These are phyloP conservation scores for Penicillium thymicola DNA, from an alignment of 2,329 filamentous ascomycete genomes.

Conservation along the genomic window DNA sequence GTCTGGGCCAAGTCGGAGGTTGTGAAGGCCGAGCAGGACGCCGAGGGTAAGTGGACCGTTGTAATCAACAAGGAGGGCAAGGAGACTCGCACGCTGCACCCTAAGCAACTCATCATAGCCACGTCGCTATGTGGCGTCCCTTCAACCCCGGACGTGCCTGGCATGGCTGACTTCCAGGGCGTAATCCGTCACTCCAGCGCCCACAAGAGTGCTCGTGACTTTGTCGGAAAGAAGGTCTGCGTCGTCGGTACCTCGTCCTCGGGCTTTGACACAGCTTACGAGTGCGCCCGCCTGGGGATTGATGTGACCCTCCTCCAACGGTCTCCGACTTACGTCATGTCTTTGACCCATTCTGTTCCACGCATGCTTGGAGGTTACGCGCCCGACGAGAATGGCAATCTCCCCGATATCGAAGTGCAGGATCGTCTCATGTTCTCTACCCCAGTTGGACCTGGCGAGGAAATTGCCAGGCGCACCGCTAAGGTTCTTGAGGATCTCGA, in stretches of 20 bases:
- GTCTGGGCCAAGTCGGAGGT: slow-evolving; percentile 26
- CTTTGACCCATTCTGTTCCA: slow-evolving; percentile 25
- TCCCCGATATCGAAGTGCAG: slow-evolving; percentile 4
- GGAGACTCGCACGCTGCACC: slow-evolving; percentile 23
- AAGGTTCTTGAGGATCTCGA: slow-evolving; percentile 25
- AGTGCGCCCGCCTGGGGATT: slow-evolving; percentile 24
- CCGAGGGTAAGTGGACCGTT: slow-evolving; percentile 21
- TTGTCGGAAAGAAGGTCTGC: slow-evolving; percentile 28
- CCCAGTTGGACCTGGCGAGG: slow-evolving; percentile 18
- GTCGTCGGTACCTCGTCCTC: slow-evolving; percentile 32
- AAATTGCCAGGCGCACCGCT: slow-evolving; percentile 18
- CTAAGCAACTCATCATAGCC: slow-evolving; percentile 26
- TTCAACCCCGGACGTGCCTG: slow-evolving; percentile 32
- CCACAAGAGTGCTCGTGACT: slow-evolving; percentile 23
- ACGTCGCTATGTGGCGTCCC: slow-evolving; percentile 25
- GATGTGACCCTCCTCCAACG: slow-evolving; percentile 31
- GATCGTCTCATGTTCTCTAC: slow-evolving; percentile 13
- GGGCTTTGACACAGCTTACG: slow-evolving; percentile 29
- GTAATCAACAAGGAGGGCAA: slow-evolving; percentile 20
- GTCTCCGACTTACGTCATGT: slow-evolving; percentile 36
- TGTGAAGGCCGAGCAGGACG: slow-evolving; percentile 21
- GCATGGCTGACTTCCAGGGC: slow-evolving; percentile 25
- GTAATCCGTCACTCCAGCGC: slow-evolving; percentile 24
- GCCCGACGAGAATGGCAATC: slow-evolving; percentile 9
- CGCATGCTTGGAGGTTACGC: slow-evolving; percentile 27